These are phyloP conservation scores for Globisporangium carolinianum DNA, from an alignment of 352 stramenopile genomes.

Conservation along the genomic window DNA sequence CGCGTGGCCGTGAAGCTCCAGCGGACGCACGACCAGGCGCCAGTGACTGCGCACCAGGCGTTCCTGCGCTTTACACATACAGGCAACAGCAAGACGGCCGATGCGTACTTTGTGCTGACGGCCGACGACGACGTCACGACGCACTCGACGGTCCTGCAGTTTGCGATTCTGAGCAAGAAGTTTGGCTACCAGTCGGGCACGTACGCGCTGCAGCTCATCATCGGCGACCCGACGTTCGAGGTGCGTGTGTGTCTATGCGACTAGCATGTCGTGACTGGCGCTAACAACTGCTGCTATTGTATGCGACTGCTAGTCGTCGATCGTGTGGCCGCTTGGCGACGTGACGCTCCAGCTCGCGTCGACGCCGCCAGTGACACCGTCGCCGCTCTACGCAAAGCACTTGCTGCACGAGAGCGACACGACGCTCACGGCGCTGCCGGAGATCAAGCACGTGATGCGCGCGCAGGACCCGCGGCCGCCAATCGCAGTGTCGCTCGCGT, in stretches of 20 bases:
- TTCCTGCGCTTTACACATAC: slow-evolving; percentile 70
- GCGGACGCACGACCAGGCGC: slow-evolving; percentile 41
- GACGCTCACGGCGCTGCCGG: slow-evolving; percentile 74
- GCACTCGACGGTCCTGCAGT: slow-evolving; percentile 41
- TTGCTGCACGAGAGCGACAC: slow-evolving; percentile 85
- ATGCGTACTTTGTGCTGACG: slow-evolving; percentile 74
- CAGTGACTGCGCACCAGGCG: slow-evolving; percentile 63
- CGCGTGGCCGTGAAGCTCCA: slow-evolving; percentile 54
- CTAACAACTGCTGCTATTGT: slow-evolving; percentile 13
- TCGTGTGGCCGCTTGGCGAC: slow-evolving; percentile 64
- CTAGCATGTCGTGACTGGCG: neutral
- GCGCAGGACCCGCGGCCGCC: slow-evolving; percentile 60
- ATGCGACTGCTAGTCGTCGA: slow-evolving; percentile 10
- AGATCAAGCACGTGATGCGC: slow-evolving; percentile 87
- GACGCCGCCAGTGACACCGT: slow-evolving; percentile 45
- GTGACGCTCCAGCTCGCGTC: slow-evolving; percentile 65
- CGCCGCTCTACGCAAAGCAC: slow-evolving; percentile 82
- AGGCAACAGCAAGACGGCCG: slow-evolving; percentile 26
- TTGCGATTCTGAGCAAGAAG: slow-evolving; percentile 67
- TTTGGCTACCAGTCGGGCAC: slow-evolving; percentile 75
- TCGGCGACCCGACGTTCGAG: slow-evolving; percentile 75
- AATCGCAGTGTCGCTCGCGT: slow-evolving; percentile 59
- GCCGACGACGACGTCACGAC: slow-evolving; percentile 22
- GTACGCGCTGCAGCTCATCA: slow-evolving; percentile 63
- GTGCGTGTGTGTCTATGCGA: slow-evolving; percentile 1